Conservation (phyloP, 768 basidiomycete species). For the Mycena belliarum region DNA sequence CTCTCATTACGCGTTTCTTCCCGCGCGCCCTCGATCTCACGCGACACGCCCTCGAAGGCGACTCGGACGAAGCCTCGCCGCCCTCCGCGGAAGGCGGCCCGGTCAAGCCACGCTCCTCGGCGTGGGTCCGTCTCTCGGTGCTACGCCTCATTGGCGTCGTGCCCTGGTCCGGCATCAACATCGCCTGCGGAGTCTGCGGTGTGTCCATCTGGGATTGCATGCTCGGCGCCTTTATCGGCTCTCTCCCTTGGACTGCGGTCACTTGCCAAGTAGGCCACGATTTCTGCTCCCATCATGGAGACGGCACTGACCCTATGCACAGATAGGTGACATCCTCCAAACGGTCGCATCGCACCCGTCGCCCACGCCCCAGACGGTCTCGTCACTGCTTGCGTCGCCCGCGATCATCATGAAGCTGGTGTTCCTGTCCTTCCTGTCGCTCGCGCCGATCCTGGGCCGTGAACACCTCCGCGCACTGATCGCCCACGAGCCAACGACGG, state of each 20-base stretch:
- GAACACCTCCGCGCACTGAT: slow-evolving; percentile 64
- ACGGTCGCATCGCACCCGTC: slow-evolving; percentile 75
- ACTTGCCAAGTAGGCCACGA: slow-evolving; percentile 73
- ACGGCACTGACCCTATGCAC: slow-evolving; percentile 13
- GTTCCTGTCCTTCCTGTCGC: slow-evolving; percentile 78
- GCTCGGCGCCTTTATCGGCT: slow-evolving; percentile 81
- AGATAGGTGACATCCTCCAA: slow-evolving; percentile 88
- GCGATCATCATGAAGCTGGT: slow-evolving; percentile 82
- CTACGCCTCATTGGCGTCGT: slow-evolving; percentile 91
- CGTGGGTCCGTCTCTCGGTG: slow-evolving; percentile 87
- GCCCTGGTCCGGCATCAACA: slow-evolving; percentile 97
- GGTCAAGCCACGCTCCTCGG: slow-evolving; percentile 38
- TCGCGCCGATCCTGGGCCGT: slow-evolving; percentile 83
- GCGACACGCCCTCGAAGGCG: slow-evolving; percentile 74
- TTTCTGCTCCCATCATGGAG: not conserved
- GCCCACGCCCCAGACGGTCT: slow-evolving; percentile 74
- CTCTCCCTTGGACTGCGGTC: slow-evolving; percentile 88
- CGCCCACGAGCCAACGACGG: slow-evolving; percentile 24
- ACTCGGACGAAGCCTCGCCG: slow-evolving; percentile 37
- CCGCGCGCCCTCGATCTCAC: slow-evolving; percentile 86
- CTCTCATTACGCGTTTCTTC: slow-evolving; percentile 77
- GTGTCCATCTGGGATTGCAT: slow-evolving; percentile 75
- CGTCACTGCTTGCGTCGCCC: slow-evolving; percentile 82
- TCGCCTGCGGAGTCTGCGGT: slow-evolving; percentile 91
- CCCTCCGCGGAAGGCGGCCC: slow-evolving; percentile 30